Percentiles rank a stretch among this genome's conserved stretches.
Conservation (phyloP, 495 filamentous ascomycete genomes). For the Tuber borchii region DNA sequence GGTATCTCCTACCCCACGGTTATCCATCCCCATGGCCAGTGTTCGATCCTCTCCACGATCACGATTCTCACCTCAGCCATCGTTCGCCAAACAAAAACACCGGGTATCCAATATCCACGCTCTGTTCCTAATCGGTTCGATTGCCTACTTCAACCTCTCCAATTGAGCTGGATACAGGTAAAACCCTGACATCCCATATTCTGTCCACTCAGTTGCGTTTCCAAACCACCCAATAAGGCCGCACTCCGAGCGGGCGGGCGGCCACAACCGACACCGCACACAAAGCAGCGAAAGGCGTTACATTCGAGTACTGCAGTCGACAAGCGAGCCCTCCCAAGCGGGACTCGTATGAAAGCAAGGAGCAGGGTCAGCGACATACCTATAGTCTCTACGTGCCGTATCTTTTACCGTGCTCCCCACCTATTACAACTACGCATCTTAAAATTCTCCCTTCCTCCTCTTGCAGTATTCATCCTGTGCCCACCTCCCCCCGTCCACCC, state of each 20-base stretch:
- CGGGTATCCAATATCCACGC: background rate
- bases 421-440: background rate
- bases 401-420: background rate
- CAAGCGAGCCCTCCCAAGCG: background rate
- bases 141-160: background rate
- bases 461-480: background rate
- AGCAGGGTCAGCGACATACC: background rate
- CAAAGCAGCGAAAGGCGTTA: slow-evolving; percentile 1
- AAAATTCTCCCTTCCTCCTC: background rate
- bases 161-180: background rate
- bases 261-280: slow-evolving; percentile 2
- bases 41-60: slow-evolving; percentile 35
- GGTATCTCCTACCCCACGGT: background rate
- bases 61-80: slow-evolving; percentile 36
- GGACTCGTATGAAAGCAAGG: background rate
- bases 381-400: background rate
- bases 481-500: background rate
- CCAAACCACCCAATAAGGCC: background rate
- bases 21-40: slow-evolving; percentile 31
- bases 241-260: slow-evolving; percentile 3
- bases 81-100: slow-evolving; percentile 6
- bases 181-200: background rate
- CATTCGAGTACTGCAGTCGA: background rate
- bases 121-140: background rate
- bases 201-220: background rate